phyloP scores from a whole-genome alignment of 305 asterid genomes.

The Fraxinus sp. region DNA sequence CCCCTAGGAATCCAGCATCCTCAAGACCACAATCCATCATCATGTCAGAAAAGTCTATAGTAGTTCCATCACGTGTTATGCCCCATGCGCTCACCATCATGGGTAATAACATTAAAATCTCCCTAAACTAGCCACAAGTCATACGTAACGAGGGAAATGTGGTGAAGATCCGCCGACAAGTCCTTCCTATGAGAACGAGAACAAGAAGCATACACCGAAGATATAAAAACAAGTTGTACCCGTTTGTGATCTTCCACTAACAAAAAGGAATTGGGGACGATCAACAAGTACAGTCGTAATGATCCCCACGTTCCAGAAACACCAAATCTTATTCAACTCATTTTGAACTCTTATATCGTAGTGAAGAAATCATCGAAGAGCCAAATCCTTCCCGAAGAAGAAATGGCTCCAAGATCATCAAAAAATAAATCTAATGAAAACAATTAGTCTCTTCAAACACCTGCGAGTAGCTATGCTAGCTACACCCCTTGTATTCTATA shows the following conservation, averaged over 20 bases:
- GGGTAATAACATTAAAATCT: neutral
- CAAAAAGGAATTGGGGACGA: neutral
- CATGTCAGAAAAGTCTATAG: neutral
- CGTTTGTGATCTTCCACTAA: neutral
- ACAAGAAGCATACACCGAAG: neutral
- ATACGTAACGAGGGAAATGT: neutral
- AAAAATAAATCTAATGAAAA: neutral
- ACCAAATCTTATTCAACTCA: neutral
- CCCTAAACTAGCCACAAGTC: neutral
- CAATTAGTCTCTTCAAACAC: neutral
- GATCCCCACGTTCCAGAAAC: neutral
- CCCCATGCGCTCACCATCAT: neutral
- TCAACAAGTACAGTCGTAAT: neutral
- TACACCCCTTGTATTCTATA: neutral
- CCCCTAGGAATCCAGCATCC: neutral
- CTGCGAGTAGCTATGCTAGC: neutral
- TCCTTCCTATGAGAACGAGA: neutral
- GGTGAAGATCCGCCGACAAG: neutral
- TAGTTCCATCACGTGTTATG: neutral
- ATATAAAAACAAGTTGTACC: neutral
- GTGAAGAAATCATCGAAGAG: neutral
- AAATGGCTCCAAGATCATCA: neutral
- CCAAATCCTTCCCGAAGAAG: neutral
- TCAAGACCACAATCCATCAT: neutral
- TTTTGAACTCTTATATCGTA: neutral